phyloP scores from a whole-genome alignment of 768 basidiomycete genomes.

The Amanita inopinata region DNA sequence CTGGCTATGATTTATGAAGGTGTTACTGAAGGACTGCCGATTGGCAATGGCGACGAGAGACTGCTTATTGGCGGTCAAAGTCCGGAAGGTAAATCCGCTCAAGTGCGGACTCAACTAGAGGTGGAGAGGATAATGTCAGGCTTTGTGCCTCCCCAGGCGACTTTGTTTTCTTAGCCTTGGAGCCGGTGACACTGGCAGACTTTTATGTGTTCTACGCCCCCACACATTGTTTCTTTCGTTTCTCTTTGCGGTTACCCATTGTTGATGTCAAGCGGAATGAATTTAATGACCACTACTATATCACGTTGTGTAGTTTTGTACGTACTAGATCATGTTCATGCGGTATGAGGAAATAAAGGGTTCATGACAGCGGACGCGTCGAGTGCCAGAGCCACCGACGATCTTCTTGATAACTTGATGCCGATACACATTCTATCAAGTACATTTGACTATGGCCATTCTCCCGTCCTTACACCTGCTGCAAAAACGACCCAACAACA shows the following conservation, averaged over 20 bases:
- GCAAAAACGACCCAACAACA: conserved; percentile 20
- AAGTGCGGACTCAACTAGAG: conserved; percentile 18
- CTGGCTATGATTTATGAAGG: conserved; percentile 58
- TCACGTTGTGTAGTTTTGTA: no score
- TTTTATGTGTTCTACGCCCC: no score
- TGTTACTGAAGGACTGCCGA: conserved; percentile 38
- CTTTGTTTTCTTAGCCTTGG: not conserved
- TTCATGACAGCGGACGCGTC: no score
- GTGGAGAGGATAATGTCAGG: conserved; percentile 7
- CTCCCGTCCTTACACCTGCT: not conserved
- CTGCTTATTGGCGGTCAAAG: conserved; percentile 45
- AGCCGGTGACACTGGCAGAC: not conserved
- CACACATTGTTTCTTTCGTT: not conserved
- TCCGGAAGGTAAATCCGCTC: conserved; percentile 55
- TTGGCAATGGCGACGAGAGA: conserved; percentile 21
- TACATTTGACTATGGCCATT: no score
- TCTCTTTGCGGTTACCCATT: no score
- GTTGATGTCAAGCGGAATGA: no score
- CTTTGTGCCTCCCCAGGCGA: not conserved
- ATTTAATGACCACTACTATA: no score
- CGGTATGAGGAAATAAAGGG: no score
- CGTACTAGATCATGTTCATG: no score
- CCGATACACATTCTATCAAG: no score
- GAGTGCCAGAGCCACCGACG: no score
- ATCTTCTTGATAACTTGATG: no score